Percentiles rank a stretch among this genome's conserved stretches.
phyloP scores from a whole-genome alignment of 2,329 filamentous ascomycete species.

The Lanzia echinophila region DNA sequence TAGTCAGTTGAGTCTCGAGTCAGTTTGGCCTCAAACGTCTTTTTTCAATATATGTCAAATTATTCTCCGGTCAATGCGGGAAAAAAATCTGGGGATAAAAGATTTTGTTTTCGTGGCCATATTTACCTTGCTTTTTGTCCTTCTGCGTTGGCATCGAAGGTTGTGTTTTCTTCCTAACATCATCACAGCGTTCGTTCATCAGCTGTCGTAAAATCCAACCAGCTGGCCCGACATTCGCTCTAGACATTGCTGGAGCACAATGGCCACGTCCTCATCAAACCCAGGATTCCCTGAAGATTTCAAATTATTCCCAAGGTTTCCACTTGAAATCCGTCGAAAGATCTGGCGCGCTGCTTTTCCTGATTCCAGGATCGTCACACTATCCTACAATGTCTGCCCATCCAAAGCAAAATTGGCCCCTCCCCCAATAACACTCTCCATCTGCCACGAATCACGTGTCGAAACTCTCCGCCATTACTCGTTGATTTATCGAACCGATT shows the following conservation, averaged over 20 bases:
- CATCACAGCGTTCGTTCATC: neutral
- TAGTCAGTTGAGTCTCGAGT: no score
- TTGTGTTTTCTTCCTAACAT: no score
- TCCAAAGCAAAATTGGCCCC: neutral
- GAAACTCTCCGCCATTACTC: constrained; percentile 4
- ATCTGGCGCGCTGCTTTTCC: constrained; percentile 5
- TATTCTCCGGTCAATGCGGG: no score
- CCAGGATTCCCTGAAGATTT: neutral
- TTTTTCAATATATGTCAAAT: no score
- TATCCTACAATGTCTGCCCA: neutral
- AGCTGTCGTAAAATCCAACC: neutral
- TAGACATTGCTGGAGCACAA: no score
- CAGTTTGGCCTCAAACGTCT: no score
- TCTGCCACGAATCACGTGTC: constrained; percentile 4
- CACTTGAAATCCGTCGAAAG: neutral
- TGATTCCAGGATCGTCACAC: neutral
- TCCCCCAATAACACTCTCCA: neutral
- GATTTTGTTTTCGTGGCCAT: no score
- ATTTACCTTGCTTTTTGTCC: no score
- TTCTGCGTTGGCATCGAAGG: no score
- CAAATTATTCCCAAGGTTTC: neutral
- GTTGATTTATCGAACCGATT: neutral
- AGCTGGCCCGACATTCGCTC: no score
- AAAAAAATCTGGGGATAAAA: no score
- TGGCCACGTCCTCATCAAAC: neutral